Evolutionary conservation across 2,329 filamentous ascomycete genomes (phyloP), one percentile per base, ranked within the genome.

Genomic region (Talaromyces sp.): DNA sequence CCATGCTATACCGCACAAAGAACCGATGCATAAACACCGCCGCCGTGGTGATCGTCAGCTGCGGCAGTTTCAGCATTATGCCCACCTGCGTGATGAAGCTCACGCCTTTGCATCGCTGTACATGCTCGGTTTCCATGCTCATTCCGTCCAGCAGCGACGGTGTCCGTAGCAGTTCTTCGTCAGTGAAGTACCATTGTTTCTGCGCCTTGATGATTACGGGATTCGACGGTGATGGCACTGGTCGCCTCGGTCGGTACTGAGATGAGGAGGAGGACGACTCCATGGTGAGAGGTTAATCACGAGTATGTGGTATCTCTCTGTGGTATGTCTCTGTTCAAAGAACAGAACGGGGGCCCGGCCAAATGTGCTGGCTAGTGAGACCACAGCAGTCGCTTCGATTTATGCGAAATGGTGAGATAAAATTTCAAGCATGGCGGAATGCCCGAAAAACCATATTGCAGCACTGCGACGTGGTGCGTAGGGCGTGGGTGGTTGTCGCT

Each of bases 71-170:
- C 58, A 98, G 84, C 80, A 96, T 87, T 67, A 96, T 91, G 65
- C 93, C 95, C 52, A 93, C 92, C 75, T 97, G 93, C 65, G 92
- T 88, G 70, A 99, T 96, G 77, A 99, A 99, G 75, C 96, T 96
- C 72, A 97, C 89, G 54, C 95, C 93, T 75, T 98, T 98, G 63
- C 90, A 89, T 60, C 95, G 86, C 62, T 90, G 83, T 66, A 89
- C 83, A 64, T 91, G 84, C 78, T 98, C 95, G 71, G 95, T 88
- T 32, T 87, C 85, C 3, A 87, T 82, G 9, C 86, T 75, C 72
- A 98, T 85, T 25, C 93, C 93, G 67, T 96, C 91, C 15, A 92
- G 77, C 62, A 96, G 88, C 58, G 91, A 95, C 0, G 95, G 95
- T 7, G 92, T 90, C 71, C 89, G 90, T 58, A 85, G 79, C 28